A percentile compares a stretch with the other conserved stretches of the same genome.
Evolutionary conservation across 352 stramenopile genomes (phyloP).

Genomic region (Phytophthora megakarya): DNA sequence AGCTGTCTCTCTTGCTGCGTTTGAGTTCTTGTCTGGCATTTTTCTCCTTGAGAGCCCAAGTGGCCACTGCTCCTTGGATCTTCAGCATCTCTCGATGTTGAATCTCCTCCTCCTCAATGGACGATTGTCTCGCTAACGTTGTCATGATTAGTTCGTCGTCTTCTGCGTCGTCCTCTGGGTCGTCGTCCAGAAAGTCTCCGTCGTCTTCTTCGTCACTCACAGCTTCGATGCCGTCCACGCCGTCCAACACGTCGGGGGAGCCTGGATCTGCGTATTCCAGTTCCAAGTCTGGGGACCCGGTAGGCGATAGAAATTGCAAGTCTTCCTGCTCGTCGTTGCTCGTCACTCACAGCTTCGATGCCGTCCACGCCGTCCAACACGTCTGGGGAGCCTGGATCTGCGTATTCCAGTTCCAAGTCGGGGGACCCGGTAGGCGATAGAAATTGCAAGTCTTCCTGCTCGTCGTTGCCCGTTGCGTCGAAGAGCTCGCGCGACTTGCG

Average conservation of each 20-base stretch:
- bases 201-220: slow-evolving; percentile 55
- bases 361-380: slow-evolving; percentile 49
- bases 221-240: slow-evolving; percentile 43
- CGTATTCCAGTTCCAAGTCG: slow-evolving; percentile 31
- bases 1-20: slow-evolving; percentile 34
- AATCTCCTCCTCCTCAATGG: slow-evolving; percentile 54
- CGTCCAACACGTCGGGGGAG: slow-evolving; percentile 41
- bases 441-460: slow-evolving; percentile 61
- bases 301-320: slow-evolving; percentile 60
- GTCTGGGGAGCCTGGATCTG: slow-evolving; percentile 31
- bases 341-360: slow-evolving; percentile 44
- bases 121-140: slow-evolving; percentile 42
- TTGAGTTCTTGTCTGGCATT: slow-evolving; percentile 43
- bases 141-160: slow-evolving; percentile 49
- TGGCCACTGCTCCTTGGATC: slow-evolving; percentile 56
- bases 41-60: slow-evolving; percentile 58
- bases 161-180: slow-evolving; percentile 32
- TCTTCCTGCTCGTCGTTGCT: no score
- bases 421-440: slow-evolving; percentile 40
- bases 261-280: slow-evolving; percentile 36
- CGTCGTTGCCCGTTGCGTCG: slow-evolving; percentile 10
- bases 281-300: slow-evolving; percentile 21
- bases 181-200: slow-evolving; percentile 39
- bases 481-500: slow-evolving; percentile 34
- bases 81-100: slow-evolving; percentile 60